phyloP scores from a whole-genome alignment of 352 stramenopile species.

The Pythium phragmiticola region DNA sequence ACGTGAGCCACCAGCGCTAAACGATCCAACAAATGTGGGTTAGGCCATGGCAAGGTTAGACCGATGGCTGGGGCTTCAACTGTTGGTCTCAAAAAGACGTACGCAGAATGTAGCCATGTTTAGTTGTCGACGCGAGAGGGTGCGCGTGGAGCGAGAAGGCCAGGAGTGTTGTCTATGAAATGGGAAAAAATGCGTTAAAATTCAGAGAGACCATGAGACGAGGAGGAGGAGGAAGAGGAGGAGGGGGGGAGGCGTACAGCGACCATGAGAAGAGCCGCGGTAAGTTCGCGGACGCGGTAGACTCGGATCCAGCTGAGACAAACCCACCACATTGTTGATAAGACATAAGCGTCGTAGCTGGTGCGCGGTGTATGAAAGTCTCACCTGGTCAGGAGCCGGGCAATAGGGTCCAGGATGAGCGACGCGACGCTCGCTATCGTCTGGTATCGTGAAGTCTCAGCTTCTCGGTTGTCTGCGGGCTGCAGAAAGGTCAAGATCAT shows the following conservation, averaged over 20 bases:
- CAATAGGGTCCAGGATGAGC: conserved; percentile 53
- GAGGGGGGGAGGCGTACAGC: conserved; percentile 35
- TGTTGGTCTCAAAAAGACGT: conserved; percentile 16
- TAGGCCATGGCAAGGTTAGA: neutral
- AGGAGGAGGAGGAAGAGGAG: neutral
- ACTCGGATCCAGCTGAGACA: conserved; percentile 38
- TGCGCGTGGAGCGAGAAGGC: conserved; percentile 41
- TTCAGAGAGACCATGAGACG: too few species aligned
- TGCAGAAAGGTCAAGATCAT: conserved; percentile 17
- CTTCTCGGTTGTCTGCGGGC: conserved; percentile 36
- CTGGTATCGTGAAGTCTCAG: conserved; percentile 46
- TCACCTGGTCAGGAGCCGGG: conserved; percentile 42
- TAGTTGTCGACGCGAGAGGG: conserved; percentile 38
- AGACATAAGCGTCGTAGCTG: neutral
- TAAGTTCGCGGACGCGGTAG: conserved; percentile 49
- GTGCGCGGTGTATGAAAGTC: neutral
- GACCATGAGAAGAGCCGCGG: conserved; percentile 31
- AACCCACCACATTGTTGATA: neutral
- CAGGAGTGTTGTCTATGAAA: conserved; percentile 39
- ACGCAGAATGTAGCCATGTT: conserved; percentile 54
- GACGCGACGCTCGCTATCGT: conserved; percentile 50
- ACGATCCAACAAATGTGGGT: neutral
- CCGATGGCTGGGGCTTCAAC: neutral
- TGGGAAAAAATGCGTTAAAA: neutral
- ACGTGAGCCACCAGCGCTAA: conserved; percentile 48